Base-by-base conservation (phyloP, 2,329 filamentous ascomycete genomes). In the Fusarium sp. region DNA sequence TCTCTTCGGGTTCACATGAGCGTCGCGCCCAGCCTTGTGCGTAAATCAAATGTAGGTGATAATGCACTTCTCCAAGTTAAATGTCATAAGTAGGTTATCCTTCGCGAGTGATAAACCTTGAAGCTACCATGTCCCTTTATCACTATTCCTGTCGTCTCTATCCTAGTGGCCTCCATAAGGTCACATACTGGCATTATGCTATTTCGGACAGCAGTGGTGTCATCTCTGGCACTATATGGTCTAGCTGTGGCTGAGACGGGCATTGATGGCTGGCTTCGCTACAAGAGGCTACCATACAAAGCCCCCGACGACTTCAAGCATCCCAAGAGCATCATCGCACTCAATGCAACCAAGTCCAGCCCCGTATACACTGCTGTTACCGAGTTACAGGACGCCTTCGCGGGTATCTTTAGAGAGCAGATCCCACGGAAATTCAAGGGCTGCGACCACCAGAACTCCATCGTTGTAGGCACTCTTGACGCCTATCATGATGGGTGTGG, bases 51-150 rank as follows among this genome's bases (percentile, higher is more conserved):
- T 8, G 38, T 13, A 39, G 38, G 10, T 8, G 8, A 39, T 22
- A 39, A 22, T 39, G 3, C 9, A 13, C 8, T 39, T 2, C 12
- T 39, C 7, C 1, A 39, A 2, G 18, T 39, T 22, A 13, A 39
- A 20, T 39, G 38, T 13, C 22, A 39, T 13, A 20, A 39, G 20
- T 39, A 39, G 20, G 38, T 13, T 20, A 0, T 39, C 20, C 38
- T 32, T 15, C 6, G 32, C 6, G 13, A 32, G 32, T 15, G 13
- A 32, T 32, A 1, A 8, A 3, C 6, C 2, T 3, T 15, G 6
- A 32, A 8, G 32, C 13, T 15, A 1, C 32, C 14, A 35, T 35
- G 14, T 35, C 32, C 14, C 6, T 35, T 35, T 15, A 35, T 35
- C 6, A 38, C 36, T 20, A 38, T 1, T 20, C 36, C 18, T 20